Base-by-base conservation (phyloP, 2,329 filamentous ascomycete genomes). In the Trichophyton equinum region DNA sequence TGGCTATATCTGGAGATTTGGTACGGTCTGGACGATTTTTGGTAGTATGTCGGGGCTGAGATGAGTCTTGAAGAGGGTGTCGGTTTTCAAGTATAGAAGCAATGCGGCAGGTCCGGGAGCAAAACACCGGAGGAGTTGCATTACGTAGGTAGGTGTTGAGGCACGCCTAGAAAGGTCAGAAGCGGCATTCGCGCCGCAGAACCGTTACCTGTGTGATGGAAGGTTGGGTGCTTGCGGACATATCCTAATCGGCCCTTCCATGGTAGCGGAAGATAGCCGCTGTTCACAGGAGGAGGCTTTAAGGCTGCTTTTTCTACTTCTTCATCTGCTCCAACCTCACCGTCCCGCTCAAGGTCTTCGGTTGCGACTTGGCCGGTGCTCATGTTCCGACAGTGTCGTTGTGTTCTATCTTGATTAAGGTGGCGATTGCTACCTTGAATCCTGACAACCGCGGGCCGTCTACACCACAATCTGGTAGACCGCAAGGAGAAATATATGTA, bases 211-310 rank as follows among this genome's bases (percentile, higher is more conserved):
- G 27, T 30, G 27, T 6, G 27, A 27, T 20, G 9, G 33, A 46
- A 18, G 25, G 8, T 38, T 7, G 47, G 22, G 13, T 36, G 4
- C 22, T n/a, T 8, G 74, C 85, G 76, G 73, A 92, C 90, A 80
- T 95, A 96, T 62, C 91, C 91, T 63, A 96, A 72, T 30, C 91
- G 82, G 0, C 92, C 92, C 74, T 86, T 90, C 91, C 91, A 96
- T 0, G 91, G 92, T 22, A 96, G 73, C 25, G 92, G 92, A 20
- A 96, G 78, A 68, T 86, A 89, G 65, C 83, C 82, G 69, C 90
- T 96, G 68, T 96, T 88, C 15, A 95, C 84, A 0, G 91, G 83
- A 5, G 90, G 89, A 11, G 86, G 82, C 60, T 89, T 79, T 7
- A 80, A 78, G 25, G 81, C 67, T 20, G 83, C 83, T 66, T 81